Evolutionary conservation across 2,329 filamentous ascomycete species (phyloP).

Genomic region (Chaetomium sp.): DNA sequence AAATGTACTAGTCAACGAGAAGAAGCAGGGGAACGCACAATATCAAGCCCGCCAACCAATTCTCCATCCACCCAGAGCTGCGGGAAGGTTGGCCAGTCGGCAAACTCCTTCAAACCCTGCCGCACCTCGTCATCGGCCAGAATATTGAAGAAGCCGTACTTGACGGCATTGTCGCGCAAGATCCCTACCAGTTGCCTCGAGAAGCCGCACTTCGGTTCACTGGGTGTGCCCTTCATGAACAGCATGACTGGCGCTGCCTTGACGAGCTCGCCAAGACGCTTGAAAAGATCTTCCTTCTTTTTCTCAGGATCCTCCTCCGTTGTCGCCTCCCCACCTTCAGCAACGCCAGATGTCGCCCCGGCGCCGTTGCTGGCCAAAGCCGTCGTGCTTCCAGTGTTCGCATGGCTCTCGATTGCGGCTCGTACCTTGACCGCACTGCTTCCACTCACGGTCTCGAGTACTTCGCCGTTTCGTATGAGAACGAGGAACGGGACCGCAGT

Average conservation of each 20-base stretch:
- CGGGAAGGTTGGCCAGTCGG: constrained; percentile 98
- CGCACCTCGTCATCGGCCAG: constrained; percentile 94
- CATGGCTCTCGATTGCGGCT: constrained; percentile 76
- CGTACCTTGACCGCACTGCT: constrained; percentile 84
- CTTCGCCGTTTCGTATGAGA: constrained; percentile 65
- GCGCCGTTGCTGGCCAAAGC: constrained; percentile 30
- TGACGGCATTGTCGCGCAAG: constrained; percentile 80
- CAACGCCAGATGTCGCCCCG: constrained; percentile 31
- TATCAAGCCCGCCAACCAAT: constrained; percentile 87
- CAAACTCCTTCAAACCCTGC: constrained; percentile 91
- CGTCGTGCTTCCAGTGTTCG: constrained; percentile 37
- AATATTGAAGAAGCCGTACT: constrained; percentile 99
- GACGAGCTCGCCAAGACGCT: constrained; percentile 74
- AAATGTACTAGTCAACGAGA: not conserved
- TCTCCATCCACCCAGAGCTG: constrained; percentile 91
- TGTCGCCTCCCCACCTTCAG: constrained; percentile 34
- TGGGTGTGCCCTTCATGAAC: constrained; percentile 99
- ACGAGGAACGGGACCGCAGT: constrained; percentile 91
- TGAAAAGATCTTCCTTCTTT: constrained; percentile 77
- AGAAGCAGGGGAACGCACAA: constrained; percentile 56
- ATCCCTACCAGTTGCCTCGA: constrained; percentile 82
- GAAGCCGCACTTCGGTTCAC: constrained; percentile 94
- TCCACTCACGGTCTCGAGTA: constrained; percentile 80
- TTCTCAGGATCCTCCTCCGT: constrained; percentile 45
- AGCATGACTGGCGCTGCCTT: constrained; percentile 97